A percentile compares a stretch with the other conserved stretches of the same genome.
Evolutionary conservation across 2,329 filamentous ascomycete species (phyloP).

Genomic region (Paramyrothecium roridum): DNA sequence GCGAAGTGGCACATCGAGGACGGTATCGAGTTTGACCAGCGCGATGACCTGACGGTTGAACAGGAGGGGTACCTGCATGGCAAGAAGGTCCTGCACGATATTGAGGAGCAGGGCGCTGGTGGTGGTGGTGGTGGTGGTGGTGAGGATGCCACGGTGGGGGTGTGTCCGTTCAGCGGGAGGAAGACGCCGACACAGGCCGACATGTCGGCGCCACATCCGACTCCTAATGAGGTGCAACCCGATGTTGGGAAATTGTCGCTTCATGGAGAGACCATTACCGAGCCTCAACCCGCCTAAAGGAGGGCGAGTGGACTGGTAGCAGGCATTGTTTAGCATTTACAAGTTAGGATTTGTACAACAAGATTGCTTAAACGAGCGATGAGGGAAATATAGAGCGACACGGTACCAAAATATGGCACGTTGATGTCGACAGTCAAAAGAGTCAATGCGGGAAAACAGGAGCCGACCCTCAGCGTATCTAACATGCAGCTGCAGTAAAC

Average conservation of each 20-base stretch:
- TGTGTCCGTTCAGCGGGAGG: conserved; percentile 21
- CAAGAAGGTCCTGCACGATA: conserved; percentile 36
- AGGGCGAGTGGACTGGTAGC: neutral
- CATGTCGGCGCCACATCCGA: neutral
- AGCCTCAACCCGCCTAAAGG: neutral
- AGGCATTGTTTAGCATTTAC: neutral
- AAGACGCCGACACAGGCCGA: conserved; percentile 8
- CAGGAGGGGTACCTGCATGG: conserved; percentile 63
- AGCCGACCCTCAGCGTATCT: neutral
- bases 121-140: too few relatives aligned
- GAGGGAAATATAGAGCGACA: too few relatives aligned
- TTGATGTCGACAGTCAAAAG: neutral
- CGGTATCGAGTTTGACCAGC: conserved; percentile 55
- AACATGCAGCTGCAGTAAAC: neutral
- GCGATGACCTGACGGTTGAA: conserved; percentile 49
- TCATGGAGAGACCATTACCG: neutral
- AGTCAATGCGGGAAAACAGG: neutral
- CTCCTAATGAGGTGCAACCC: too few relatives aligned
- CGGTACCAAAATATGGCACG: too few relatives aligned
- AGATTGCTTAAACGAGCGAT: neutral
- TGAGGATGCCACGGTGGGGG: conserved; percentile 8
- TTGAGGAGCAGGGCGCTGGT: conserved; percentile 8
- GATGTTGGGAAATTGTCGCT: neutral
- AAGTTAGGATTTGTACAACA: neutral
- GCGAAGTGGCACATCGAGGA: conserved; percentile 77